Percentiles rank a stretch among this genome's conserved stretches.
phyloP scores from a whole-genome alignment of 2,329 filamentous ascomycete genomes.

The Colletotrichum sp. region DNA sequence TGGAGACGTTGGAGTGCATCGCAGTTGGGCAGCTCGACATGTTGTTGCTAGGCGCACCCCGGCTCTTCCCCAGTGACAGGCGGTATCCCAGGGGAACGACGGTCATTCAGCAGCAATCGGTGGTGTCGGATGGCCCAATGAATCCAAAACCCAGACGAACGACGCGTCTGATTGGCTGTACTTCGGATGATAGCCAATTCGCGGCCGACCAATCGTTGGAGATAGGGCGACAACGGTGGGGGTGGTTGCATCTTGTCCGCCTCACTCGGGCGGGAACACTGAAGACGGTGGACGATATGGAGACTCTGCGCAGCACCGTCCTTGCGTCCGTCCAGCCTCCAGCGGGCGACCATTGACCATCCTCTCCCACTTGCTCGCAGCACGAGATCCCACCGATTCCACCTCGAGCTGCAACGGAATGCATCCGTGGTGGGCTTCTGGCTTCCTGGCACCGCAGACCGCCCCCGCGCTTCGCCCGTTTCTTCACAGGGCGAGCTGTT shows the following conservation, averaged over 20 bases:
- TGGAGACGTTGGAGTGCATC: conserved; percentile 7
- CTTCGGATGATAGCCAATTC: not conserved
- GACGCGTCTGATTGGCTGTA: conserved; percentile 27
- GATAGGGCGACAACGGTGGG: not conserved
- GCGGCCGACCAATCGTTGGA: not conserved
- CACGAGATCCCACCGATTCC: not conserved
- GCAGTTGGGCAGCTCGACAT: conserved; percentile 17
- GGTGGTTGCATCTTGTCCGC: conserved; percentile 12
- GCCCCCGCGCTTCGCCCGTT: not conserved
- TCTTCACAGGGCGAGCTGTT: conserved; percentile 2
- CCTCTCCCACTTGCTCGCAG: not conserved
- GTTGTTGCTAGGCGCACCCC: conserved; percentile 1
- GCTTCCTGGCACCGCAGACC: not conserved
- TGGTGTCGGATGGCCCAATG: conserved; percentile 12
- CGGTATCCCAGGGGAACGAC: conserved; percentile 15
- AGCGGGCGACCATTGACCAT: not conserved
- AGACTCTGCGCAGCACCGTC: not conserved
- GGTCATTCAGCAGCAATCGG: not conserved
- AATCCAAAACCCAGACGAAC: conserved; percentile 27
- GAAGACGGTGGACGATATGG: not conserved
- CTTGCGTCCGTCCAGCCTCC: not conserved
- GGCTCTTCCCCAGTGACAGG: not conserved
- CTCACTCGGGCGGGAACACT: conserved; percentile 1
- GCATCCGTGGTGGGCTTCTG: not conserved
- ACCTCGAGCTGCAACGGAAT: not conserved